Base-by-base conservation (phyloP, 2,329 filamentous ascomycete species). In the Aspergillus novoparasiticus region DNA sequence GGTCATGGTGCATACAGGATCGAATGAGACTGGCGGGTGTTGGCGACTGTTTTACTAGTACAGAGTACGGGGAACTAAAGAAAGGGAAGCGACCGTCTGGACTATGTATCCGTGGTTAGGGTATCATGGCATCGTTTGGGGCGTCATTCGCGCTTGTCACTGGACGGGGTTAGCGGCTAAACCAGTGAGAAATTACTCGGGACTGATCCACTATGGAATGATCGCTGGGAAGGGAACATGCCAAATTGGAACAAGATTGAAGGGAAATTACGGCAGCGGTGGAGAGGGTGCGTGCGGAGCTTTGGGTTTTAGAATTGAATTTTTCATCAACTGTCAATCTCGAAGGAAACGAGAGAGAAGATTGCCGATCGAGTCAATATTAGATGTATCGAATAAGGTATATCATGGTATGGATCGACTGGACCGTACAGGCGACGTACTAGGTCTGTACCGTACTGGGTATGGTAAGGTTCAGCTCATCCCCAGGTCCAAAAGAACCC, bases 1-100 rank as follows among this genome's bases (percentile, higher is more conserved):
- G 58, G 58, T 59, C 58, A 59, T 54, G n/a, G 16, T 30, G 48
- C 48, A 48, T 45, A 36, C 2, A 21, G 11, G 45, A 26, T 26
- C 6, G 21, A 28, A 26, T 48, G 19, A 26, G 45, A 23, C 28
- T 28, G 45, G 39, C 23, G 45, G 45, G 45, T 14, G 23, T 26
- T 48, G 23, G 45, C 10, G 34, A 36, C 12, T 5, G 12, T 6
- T 34, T 34, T 12, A 34, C 32, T 34, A 12, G 34, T 14, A 6
- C 34, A 6, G 14, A 16, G 23, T 16, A 26, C 11, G 45, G 16
- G 23, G 45, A 26, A 48, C 21, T 23, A 26, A 48, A 14, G 12
- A 26, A 36, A 36, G 14, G 34, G 34, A 36, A 36, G 14, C 34
- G 34, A 48, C 23, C 43, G 26, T 28, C 26, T 28, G 26, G 26